Evolutionary conservation across 1,284 basidiomycete species (phyloP), one percentile per base, ranked within the genome.

Genomic region (Vanrija humicola): DNA sequence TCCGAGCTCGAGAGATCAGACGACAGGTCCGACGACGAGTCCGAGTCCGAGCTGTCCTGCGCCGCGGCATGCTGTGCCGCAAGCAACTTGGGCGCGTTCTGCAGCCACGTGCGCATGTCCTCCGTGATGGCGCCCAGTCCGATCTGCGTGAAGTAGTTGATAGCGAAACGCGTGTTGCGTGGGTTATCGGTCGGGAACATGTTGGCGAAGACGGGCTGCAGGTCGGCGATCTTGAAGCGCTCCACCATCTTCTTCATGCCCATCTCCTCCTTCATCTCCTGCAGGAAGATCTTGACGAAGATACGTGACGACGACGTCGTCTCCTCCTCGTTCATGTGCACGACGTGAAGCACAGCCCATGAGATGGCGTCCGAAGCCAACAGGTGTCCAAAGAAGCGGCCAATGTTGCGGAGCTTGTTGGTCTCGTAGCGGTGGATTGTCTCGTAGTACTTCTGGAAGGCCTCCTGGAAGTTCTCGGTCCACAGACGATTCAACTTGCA

Each of bases 361-460:
- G 89, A 89, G 56, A 98, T 84, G 5, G 87, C 84, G 75, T 98
- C 95, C 10, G 84, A 86, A 12, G 86, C 86, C 59, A 96, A 66
- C 23, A 95, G 79, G 69, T 95, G 90, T 0, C 95, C 95, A 67
- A 98, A 98, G 81, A 98, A 92, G 39, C 93, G 85, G 5, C 90
- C 90, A 64, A 98, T 97, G 74, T 98, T 98, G 56, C 95, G 90
- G 46, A 98, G 81, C 19, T 94, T 89, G 75, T 98, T 98, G 21
- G 95, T 97, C 78, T 98, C 95, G 78, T 98, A 98, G 51, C 96
- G 88, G 78, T 98, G 95, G 64, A 98, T 94, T 5, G 95, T 98
- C 23, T 86, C 87, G 79, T 94, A 98, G 77, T 98, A 98, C 66
- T 84, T 90, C 45, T 77, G 78, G 79, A 98, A 98, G 5, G 91